phyloP scores from a whole-genome alignment of 164 flowering plant species.

The Dillenia turbinata region DNA sequence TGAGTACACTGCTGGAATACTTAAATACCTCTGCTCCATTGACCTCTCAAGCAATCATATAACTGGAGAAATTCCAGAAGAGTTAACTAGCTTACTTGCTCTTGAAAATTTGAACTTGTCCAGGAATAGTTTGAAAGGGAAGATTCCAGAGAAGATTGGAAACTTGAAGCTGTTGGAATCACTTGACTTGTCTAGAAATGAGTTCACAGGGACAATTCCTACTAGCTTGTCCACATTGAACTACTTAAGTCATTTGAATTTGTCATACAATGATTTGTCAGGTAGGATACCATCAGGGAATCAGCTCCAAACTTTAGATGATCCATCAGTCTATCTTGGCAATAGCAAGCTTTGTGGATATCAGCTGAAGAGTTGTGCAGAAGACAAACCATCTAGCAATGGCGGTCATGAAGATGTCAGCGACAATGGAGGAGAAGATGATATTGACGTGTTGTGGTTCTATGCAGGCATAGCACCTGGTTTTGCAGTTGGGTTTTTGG shows the following conservation, averaged over 20 bases:
- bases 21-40: neutral
- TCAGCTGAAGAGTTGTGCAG: slow-evolving; percentile 5
- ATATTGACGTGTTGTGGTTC: neutral
- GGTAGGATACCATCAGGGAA: slow-evolving; percentile 12
- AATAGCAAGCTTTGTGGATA: slow-evolving; percentile 5
- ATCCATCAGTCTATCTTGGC: slow-evolving; percentile 2
- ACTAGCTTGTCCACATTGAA: slow-evolving; percentile 2
- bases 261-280: slow-evolving; percentile 9
- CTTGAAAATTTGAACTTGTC: slow-evolving; percentile 4
- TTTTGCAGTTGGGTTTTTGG: slow-evolving; percentile 16
- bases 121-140: slow-evolving; percentile 5
- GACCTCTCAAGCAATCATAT: neutral
- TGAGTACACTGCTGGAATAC: neutral
- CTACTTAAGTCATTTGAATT: slow-evolving; percentile 3
- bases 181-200: slow-evolving; percentile 6
- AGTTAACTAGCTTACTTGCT: neutral
- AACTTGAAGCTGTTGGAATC: neutral
- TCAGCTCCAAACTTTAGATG: slow-evolving; percentile 11
- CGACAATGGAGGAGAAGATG: slow-evolving; percentile 1
- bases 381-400: neutral
- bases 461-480: slow-evolving; percentile 3
- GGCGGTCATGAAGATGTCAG: slow-evolving; percentile 1
- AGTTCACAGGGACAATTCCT: slow-evolving; percentile 3
- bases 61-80: neutral
- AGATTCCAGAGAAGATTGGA: slow-evolving; percentile 1